Evolutionary conservation across 768 basidiomycete genomes (phyloP).

Genomic region (Dentipellis sp.): DNA sequence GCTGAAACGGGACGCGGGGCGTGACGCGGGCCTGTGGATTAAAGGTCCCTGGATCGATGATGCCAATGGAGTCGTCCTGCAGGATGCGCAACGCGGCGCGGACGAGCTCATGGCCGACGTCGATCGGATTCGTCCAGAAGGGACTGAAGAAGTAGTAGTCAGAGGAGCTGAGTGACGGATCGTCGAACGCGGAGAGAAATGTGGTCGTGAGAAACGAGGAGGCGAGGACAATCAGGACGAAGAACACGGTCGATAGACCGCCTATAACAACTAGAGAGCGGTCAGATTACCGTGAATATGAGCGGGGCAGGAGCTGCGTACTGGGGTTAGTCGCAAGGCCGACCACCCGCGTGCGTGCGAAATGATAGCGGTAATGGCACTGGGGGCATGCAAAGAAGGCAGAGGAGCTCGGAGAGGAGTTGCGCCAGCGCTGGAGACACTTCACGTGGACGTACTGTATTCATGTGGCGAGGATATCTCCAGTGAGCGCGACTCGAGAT

Average conservation of each 20-base stretch:
- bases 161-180: neutral
- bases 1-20: neutral
- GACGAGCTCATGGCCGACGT: constrained; percentile 12
- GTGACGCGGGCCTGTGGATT: constrained; percentile 31
- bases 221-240: constrained; percentile 12
- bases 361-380: constrained; percentile 71
- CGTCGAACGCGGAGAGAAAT: constrained; percentile 9
- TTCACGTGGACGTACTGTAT: constrained; percentile 69
- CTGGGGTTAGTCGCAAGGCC: constrained; percentile 76
- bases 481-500: neutral
- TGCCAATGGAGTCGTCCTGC: constrained; percentile 12
- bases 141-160: constrained; percentile 1
- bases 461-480: constrained; percentile 1
- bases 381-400: constrained; percentile 78
- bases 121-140: constrained; percentile 14
- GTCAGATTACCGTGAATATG: neutral
- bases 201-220: constrained; percentile 14
- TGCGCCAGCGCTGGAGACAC: constrained; percentile 72
- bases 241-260: constrained; percentile 8
- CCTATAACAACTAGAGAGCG: constrained; percentile 50
- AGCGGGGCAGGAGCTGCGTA: constrained; percentile 19
- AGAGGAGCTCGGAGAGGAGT: constrained; percentile 44
- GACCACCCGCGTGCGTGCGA: constrained; percentile 57
- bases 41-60: constrained; percentile 14
- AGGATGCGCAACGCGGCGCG: constrained; percentile 14